Evolutionary conservation across 2,329 filamentous ascomycete genomes (phyloP).

Genomic region (Epichloe baconii): DNA sequence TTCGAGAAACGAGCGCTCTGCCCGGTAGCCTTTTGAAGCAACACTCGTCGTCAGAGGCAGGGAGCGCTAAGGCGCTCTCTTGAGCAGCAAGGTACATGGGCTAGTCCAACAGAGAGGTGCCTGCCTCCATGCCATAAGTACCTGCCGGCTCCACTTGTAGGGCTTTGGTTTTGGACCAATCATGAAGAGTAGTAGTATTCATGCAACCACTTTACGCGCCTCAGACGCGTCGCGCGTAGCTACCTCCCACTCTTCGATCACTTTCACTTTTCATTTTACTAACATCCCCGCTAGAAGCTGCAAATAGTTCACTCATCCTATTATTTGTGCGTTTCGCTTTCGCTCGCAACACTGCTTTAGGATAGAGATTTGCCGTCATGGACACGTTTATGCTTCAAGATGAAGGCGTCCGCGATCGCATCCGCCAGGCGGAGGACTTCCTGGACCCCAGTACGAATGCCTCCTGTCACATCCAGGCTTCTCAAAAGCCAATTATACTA

Average conservation of each 20-base stretch:
- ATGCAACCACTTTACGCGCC: conserved; percentile 5
- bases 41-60: too few relatives aligned
- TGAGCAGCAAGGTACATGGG: too few relatives aligned
- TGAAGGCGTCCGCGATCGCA: conserved; percentile 70
- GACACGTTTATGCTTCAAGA: conserved; percentile 66
- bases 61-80: too few relatives aligned
- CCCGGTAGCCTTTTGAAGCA: too few relatives aligned
- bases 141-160: neutral
- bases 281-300: neutral
- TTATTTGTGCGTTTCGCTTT: neutral
- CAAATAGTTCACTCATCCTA: too few relatives aligned
- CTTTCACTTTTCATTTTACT: neutral
- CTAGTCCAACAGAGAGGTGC: neutral
- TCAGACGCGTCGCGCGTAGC: conserved; percentile 1
- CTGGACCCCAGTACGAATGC: conserved; percentile 71
- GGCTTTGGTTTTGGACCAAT: too few relatives aligned
- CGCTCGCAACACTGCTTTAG: neutral
- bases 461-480: neutral
- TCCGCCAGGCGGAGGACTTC: conserved; percentile 82
- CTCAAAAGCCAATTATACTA: neutral
- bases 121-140: neutral
- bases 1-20: too few relatives aligned
- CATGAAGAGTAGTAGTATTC: too few relatives aligned
- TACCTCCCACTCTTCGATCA: neutral
- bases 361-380: conserved; percentile 33